A percentile compares a stretch with the other conserved stretches of the same genome.
Evolutionary conservation across 2,329 filamentous ascomycete species (phyloP).

Genomic region (Exophiala viscosa): DNA sequence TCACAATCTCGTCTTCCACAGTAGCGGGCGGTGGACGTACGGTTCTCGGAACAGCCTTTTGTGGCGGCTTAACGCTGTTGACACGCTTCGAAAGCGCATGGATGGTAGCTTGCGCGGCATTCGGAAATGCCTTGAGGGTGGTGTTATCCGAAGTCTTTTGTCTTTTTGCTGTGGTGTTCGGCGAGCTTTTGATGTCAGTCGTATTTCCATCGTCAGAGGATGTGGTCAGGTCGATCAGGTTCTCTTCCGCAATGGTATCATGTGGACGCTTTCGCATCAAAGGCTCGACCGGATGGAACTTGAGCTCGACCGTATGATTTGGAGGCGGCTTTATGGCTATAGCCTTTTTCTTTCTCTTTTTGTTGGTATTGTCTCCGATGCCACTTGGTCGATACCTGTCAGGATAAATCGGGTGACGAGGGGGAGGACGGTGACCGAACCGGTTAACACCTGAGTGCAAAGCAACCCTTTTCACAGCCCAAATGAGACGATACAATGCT

Average conservation of each 20-base stretch:
- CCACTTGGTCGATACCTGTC: slow-evolving; percentile 26
- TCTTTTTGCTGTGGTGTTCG: slow-evolving; percentile 2
- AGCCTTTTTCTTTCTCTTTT: slow-evolving; percentile 18
- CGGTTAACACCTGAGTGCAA: slow-evolving; percentile 3
- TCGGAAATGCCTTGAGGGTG: neutral
- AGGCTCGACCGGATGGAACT: slow-evolving; percentile 13
- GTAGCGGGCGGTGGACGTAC: neutral
- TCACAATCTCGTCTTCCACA: slow-evolving; percentile 4
- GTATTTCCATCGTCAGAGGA: neutral
- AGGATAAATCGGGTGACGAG: slow-evolving; percentile 22
- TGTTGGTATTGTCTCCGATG: slow-evolving; percentile 20
- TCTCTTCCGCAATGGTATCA: slow-evolving; percentile 1
- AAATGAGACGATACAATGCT: slow-evolving; percentile 27
- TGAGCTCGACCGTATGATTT: slow-evolving; percentile 4
- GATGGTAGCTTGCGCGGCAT: neutral
- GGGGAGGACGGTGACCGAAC: neutral
- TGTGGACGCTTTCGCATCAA: slow-evolving; percentile 11
- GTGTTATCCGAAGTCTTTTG: slow-evolving; percentile 7
- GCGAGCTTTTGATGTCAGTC: neutral
- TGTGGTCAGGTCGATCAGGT: slow-evolving; percentile 9
- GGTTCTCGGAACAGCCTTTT: too few relatives aligned
- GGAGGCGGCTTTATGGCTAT: neutral
- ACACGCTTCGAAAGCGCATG: neutral
- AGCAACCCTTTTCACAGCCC: slow-evolving; percentile 22
- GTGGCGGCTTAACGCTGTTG: neutral